These are phyloP conservation scores for Trametes sp. DNA, from an alignment of 1,284 basidiomycete species.

Conservation along the genomic window DNA sequence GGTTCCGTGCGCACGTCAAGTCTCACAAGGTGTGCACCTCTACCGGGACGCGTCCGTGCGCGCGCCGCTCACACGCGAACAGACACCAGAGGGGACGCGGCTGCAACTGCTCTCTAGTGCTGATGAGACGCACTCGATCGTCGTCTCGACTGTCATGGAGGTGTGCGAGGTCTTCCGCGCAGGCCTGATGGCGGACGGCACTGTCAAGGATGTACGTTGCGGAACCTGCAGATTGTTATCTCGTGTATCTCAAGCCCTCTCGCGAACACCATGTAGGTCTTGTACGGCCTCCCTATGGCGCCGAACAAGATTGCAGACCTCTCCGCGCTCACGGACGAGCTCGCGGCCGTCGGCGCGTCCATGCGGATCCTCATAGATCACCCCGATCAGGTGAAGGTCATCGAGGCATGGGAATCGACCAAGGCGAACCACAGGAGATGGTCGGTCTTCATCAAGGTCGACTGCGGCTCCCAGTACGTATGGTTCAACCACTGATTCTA, in stretches of 20 bases:
- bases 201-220: constrained; percentile 72
- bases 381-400: constrained; percentile 69
- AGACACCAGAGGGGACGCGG: constrained; percentile 79
- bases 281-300: constrained; percentile 80
- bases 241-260: neutral
- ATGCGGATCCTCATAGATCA: constrained; percentile 81
- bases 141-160: constrained; percentile 84
- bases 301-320: constrained; percentile 80
- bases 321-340: constrained; percentile 61
- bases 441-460: constrained; percentile 85
- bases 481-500: constrained; percentile 4
- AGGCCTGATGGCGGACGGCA: constrained; percentile 77
- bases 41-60: neutral
- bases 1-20: constrained; percentile 85
- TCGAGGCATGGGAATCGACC: constrained; percentile 64
- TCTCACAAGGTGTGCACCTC: constrained; percentile 71
- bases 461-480: constrained; percentile 77
- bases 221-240: neutral
- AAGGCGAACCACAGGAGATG: constrained; percentile 56
- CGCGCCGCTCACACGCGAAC: constrained; percentile 6
- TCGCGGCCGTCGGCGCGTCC: constrained; percentile 58
- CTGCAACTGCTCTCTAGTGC: constrained; percentile 69
- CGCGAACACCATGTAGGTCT: constrained; percentile 57
- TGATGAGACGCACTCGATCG: constrained; percentile 64
- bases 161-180: constrained; percentile 77